Evolutionary conservation across 192 early-diverging fungal species (phyloP).

Genomic region (Backusella mclennaniae): DNA sequence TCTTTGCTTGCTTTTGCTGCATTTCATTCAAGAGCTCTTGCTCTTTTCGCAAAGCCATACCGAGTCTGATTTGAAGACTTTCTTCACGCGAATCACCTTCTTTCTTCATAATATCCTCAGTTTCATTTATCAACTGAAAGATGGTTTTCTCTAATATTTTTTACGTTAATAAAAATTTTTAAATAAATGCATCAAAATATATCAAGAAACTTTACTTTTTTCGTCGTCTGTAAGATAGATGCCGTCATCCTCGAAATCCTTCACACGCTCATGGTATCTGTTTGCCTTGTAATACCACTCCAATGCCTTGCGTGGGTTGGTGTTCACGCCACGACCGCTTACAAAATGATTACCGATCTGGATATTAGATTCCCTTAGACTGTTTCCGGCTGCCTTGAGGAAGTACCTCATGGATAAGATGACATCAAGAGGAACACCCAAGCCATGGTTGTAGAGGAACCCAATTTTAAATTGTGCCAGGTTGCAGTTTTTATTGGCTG

Average conservation of each 20-base stretch:
- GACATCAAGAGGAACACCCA: background rate
- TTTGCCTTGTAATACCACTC: background rate
- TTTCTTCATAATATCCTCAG: background rate
- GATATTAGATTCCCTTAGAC: background rate
- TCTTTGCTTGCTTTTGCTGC: background rate
- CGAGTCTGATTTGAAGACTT: background rate
- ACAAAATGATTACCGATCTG: background rate
- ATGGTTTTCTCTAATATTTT: background rate
- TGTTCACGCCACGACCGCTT: background rate
- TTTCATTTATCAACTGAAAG: background rate
- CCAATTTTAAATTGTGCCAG: background rate
- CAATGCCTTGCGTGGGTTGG: background rate
- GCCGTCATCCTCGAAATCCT: background rate
- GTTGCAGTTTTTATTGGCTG: background rate
- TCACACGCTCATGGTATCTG: background rate
- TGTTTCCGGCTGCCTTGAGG: background rate
- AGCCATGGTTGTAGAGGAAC: background rate
- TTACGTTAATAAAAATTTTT: too few species aligned
- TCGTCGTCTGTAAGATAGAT: background rate
- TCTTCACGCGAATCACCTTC: background rate
- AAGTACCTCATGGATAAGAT: background rate
- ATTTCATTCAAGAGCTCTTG: background rate
- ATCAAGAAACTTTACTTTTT: background rate
- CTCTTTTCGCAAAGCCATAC: background rate
- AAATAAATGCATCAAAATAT: too few species aligned